Base-by-base conservation (phyloP, 805 yeast genomes). In the Candida nonsorbophila region DNA sequence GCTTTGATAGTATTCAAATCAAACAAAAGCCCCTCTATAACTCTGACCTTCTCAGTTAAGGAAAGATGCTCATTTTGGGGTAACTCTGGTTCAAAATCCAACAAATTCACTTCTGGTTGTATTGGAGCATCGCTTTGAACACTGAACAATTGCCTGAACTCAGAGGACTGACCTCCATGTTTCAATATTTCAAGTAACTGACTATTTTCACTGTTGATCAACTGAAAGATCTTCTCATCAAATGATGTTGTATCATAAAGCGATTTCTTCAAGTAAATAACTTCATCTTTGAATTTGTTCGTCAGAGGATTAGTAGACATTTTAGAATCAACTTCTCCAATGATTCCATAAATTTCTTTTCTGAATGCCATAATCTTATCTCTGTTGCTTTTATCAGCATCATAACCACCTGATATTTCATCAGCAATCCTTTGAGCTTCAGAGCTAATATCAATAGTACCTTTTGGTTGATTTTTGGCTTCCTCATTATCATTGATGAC, bases 1-100 rank as follows among this genome's bases (percentile, higher is more conserved):
- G 70, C 61, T 42, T 77, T 77, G 34, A 86, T 49, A 24, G 72
- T 64, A 33, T 73, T 73, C 45, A 90, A 64, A 32, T 78, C 79
- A 27, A 72, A 74, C 25, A 81, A 58, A 11, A 68, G 51, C n/a
- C 70, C 64, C 33, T 79, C 84, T 3, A 85, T 62, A 14, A 54
- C 50, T 7, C 62, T 59, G 11, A 85, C 62, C 16, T 64, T 58
- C 1, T 44, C 45, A 6, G 45, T 43, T 9, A 55, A 31, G 6
- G 16, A 7, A 20, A 16, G 10, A 15, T 16, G 22, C 7, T 10
- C 19, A 12, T 7, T 24, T 14, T 1, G 22, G n/a, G 8, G 10
- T 29, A 34, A 33, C 10, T 9, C 45, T 40, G 1, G 61, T 35
- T 39, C 94, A 19, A 86, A 48, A 49, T 87, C 95, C 30, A 85